phyloP scores from a whole-genome alignment of 805 yeast species.

The Alloascoidea africana region DNA sequence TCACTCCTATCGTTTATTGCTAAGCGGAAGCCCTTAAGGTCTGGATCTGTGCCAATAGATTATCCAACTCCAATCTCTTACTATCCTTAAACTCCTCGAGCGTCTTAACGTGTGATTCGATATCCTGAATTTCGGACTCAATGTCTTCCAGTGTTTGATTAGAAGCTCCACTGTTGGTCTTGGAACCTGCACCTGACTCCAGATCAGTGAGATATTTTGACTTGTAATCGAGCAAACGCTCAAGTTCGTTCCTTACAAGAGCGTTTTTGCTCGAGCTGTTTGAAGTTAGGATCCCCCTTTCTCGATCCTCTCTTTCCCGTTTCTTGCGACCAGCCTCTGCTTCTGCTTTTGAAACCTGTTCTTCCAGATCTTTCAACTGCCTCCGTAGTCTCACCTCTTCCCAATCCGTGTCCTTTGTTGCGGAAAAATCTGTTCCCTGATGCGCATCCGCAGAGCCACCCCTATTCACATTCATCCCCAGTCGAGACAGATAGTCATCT shows the following conservation, averaged over 20 bases:
- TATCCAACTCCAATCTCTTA: conserved; percentile 45
- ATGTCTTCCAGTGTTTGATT: conserved; percentile 32
- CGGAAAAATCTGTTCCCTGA: conserved; percentile 56
- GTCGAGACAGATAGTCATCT: conserved; percentile 33
- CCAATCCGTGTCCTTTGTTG: conserved; percentile 73
- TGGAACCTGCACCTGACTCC: conserved; percentile 13
- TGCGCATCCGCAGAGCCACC: conserved; percentile 16
- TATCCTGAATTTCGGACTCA: conserved; percentile 45
- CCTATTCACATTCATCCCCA: conserved; percentile 42
- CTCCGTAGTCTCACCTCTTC: conserved; percentile 75
- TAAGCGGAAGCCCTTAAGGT: background rate
- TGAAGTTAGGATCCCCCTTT: conserved; percentile 13
- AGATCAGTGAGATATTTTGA: conserved; percentile 35
- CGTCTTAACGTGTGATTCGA: conserved; percentile 62
- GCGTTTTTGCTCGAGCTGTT: conserved; percentile 14
- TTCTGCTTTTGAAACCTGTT: conserved; percentile 43
- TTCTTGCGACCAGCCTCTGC: conserved; percentile 25
- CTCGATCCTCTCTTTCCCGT: conserved; percentile 14
- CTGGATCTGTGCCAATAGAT: conserved; percentile 19
- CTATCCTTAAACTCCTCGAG: conserved; percentile 52
- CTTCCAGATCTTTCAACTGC: conserved; percentile 62
- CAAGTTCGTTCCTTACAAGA: conserved; percentile 47
- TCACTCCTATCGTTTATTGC: no score
- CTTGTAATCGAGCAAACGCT: conserved; percentile 70
- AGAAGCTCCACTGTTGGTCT: conserved; percentile 7